Conservation (phyloP, 148 eudicot species). For the Silene conica region DNA sequence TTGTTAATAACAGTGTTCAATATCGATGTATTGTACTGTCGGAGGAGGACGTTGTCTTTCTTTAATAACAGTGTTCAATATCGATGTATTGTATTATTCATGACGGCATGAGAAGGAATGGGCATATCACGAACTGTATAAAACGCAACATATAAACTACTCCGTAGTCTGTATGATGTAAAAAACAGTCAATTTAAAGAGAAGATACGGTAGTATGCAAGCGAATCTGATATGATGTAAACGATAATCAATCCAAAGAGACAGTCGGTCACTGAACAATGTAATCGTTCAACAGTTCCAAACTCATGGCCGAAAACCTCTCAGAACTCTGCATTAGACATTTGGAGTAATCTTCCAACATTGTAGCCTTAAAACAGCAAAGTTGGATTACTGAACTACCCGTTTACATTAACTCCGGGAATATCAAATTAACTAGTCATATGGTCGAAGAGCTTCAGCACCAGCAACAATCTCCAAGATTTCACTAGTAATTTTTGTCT, state of each 20-base stretch:
- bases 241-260: not conserved
- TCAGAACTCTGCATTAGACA: not conserved
- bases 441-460: conserved; percentile 36
- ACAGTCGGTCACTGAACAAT: not conserved
- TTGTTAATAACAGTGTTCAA: not conserved
- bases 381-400: not conserved
- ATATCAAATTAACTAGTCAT: conserved; percentile 8
- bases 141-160: not conserved
- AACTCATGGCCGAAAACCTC: not conserved
- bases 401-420: not conserved
- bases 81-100: too few species aligned
- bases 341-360: not conserved
- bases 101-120: too few species aligned
- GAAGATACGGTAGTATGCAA: not conserved
- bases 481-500: conserved; percentile 47
- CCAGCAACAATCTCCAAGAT: conserved; percentile 56
- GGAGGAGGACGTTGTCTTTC: too few species aligned
- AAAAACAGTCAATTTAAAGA: not conserved
- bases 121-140: too few species aligned
- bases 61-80: too few species aligned
- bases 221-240: not conserved
- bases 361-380: not conserved
- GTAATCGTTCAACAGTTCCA: not conserved
- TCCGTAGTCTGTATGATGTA: not conserved
- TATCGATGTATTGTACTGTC: not conserved